Base-by-base conservation (phyloP, 2,329 filamentous ascomycete genomes). In the Scytalidium lignicola region DNA sequence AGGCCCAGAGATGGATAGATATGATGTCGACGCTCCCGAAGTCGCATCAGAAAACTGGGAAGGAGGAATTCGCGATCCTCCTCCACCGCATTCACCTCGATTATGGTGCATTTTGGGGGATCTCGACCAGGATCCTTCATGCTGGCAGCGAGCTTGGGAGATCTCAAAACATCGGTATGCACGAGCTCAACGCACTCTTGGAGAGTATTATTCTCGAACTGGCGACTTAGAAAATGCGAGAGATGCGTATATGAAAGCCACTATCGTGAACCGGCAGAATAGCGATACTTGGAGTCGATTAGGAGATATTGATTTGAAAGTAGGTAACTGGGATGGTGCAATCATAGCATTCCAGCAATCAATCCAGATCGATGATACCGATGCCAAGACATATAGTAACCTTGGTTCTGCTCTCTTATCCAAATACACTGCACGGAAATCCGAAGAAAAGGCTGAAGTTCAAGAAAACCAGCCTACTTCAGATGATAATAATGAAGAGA, bases 71-170 rank as follows among this genome's bases (percentile, higher is more conserved):
- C 75, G 84, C 1, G 70, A 78, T 3, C 86, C 88, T 0, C 72
- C 88, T 0, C 90, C 90, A 0, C 77, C 86, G 1, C 89, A 97
- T 63, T 89, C 92, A 1, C 87, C 93, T 0, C 82, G 93, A 0
- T 72, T 97, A 4, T 92, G 91, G 73, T 97, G 92, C 64, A 96
- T 99, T 50, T 74, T 99, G 1, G 93, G 92, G 17, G 93, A 99
- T 58, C 77, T 99, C 15, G 88, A 95, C 57, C 75, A 83, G 19
- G 79, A 93, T 9, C 76, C 85, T 0, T 66, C 70, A 9, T 81
- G 91, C 70, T 99, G 95, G 69, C 80, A 88, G 55, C 86, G 85
- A 13, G 90, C 92, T 0, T 99, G 93, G 93, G 80, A 85, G 18
- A 80, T 96, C 1, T 96, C 91, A 0, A 83, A 83, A 2, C 68